Evolutionary conservation across 306 rosid genomes (phyloP).

Genomic region (Quercus suber): DNA sequence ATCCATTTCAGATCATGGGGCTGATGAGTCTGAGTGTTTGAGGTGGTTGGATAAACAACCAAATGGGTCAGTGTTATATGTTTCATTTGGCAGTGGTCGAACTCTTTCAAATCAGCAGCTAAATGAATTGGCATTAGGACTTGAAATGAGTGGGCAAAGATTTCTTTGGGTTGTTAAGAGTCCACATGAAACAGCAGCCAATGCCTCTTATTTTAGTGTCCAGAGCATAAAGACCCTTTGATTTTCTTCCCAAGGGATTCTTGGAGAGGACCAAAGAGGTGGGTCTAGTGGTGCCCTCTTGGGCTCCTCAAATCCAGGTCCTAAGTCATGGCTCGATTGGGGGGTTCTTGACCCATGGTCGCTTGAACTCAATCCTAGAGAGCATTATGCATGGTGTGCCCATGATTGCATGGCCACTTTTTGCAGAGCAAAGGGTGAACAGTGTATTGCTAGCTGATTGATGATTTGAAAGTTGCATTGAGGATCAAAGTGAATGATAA

Average conservation of each 20-base stretch:
- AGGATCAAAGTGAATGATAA: conserved; percentile 15
- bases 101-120: conserved; percentile 20
- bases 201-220: conserved; percentile 13
- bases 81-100: conserved; percentile 29
- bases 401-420: conserved; percentile 32
- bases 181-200: conserved; percentile 18
- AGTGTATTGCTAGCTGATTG: not conserved
- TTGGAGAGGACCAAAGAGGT: conserved; percentile 21
- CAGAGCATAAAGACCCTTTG: not conserved
- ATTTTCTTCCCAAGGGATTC: conserved; percentile 20
- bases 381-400: conserved; percentile 20
- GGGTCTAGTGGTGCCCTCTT: conserved; percentile 15
- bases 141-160: conserved; percentile 29
- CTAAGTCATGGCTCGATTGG: conserved; percentile 6
- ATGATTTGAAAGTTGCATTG: conserved; percentile 19
- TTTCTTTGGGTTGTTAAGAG: conserved; percentile 24
- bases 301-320: conserved; percentile 25
- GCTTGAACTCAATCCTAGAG: conserved; percentile 34
- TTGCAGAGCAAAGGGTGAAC: conserved; percentile 20
- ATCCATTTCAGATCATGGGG: not conserved
- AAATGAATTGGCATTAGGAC: conserved; percentile 20
- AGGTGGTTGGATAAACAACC: conserved; percentile 28
- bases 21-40: not conserved
- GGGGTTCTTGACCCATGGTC: conserved; percentile 25
- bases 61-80: conserved; percentile 10